Evolutionary conservation across 495 filamentous ascomycete species (phyloP).

Genomic region (Talaromyces thailandensis): DNA sequence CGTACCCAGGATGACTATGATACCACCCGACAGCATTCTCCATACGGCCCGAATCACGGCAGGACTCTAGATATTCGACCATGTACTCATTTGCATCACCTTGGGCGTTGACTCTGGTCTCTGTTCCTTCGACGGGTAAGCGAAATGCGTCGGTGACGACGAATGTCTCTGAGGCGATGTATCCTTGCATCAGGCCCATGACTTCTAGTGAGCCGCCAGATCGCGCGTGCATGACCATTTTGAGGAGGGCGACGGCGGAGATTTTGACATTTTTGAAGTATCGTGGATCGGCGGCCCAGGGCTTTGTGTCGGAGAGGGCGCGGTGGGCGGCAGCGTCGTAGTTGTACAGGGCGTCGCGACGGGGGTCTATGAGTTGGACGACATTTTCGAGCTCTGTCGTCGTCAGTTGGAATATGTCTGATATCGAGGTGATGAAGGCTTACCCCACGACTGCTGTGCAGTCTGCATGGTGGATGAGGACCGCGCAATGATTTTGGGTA

Average conservation of each 20-base stretch:
- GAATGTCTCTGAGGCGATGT: conserved; percentile 69
- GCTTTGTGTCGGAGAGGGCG: conserved; percentile 43
- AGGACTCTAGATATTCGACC: conserved; percentile 68
- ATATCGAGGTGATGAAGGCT: conserved; percentile 4
- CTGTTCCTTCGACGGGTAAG: conserved; percentile 93
- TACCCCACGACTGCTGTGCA: conserved; percentile 56
- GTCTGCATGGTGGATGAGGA: conserved; percentile 32
- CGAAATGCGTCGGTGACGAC: conserved; percentile 93
- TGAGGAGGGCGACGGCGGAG: conserved; percentile 85
- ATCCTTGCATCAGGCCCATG: conserved; percentile 98
- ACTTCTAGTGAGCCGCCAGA: conserved; percentile 86
- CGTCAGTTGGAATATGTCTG: conserved; percentile 8
- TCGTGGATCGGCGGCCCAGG: conserved; percentile 75
- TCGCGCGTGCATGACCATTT: conserved; percentile 99
- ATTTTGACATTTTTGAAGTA: conserved; percentile 93
- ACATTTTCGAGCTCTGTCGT: conserved; percentile 79
- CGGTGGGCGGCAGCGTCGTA: conserved; percentile 63
- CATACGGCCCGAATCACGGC: conserved; percentile 63
- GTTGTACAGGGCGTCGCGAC: conserved; percentile 82
- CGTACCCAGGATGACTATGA: conserved; percentile 95
- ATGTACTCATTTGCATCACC: conserved; percentile 96
- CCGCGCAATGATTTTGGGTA: background rate
- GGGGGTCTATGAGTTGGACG: conserved; percentile 71
- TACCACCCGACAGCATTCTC: conserved; percentile 99
- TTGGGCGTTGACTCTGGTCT: conserved; percentile 94